These are phyloP conservation scores for Auxenochlorella protothecoides DNA, from an alignment of 139 green algal genomes.

Conservation along the genomic window DNA sequence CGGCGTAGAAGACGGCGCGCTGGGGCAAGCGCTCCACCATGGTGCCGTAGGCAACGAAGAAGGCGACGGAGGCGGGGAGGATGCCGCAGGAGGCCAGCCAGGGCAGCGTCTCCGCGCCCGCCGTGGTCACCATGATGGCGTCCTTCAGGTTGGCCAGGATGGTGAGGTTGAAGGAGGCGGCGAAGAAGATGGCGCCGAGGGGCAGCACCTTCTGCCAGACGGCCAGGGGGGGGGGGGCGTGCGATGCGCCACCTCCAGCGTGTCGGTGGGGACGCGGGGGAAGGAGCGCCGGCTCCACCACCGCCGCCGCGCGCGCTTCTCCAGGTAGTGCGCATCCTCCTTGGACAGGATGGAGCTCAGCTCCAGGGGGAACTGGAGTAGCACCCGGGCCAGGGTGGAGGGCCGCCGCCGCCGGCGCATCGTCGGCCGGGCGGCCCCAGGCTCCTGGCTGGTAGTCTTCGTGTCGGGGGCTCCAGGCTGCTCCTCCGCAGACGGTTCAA, in stretches of 20 bases:
- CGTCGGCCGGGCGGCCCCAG: no score
- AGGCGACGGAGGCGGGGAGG: slow-evolving; percentile 59
- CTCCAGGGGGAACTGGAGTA: slow-evolving; percentile 34
- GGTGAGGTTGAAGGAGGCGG: slow-evolving; percentile 67
- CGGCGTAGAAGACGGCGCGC: slow-evolving; percentile 52
- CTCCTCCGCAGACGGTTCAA: no score
- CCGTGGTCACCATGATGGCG: slow-evolving; percentile 62
- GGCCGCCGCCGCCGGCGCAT: no score
- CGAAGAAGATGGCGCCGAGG: slow-evolving; percentile 67
- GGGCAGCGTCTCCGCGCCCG: slow-evolving; percentile 72
- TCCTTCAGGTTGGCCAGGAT: slow-evolving; percentile 73
- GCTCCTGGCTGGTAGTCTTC: no score
- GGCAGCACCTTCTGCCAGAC: slow-evolving; percentile 63
- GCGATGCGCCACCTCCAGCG: neutral
- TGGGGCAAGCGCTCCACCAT: slow-evolving; percentile 42
- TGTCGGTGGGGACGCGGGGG: neutral
- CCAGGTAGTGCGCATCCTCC: slow-evolving; percentile 38
- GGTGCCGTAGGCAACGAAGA: slow-evolving; percentile 48
- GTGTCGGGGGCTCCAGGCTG: no score
- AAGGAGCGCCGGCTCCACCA: slow-evolving; percentile 38
- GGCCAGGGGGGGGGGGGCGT: slow-evolving; percentile 20
- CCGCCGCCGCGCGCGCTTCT: slow-evolving; percentile 29
- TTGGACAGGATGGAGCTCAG: slow-evolving; percentile 19
- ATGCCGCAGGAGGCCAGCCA: slow-evolving; percentile 65
- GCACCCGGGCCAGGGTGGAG: no score